Evolutionary conservation across 2,329 filamentous ascomycete species (phyloP).

Genomic region (Neonectria coccinea): DNA sequence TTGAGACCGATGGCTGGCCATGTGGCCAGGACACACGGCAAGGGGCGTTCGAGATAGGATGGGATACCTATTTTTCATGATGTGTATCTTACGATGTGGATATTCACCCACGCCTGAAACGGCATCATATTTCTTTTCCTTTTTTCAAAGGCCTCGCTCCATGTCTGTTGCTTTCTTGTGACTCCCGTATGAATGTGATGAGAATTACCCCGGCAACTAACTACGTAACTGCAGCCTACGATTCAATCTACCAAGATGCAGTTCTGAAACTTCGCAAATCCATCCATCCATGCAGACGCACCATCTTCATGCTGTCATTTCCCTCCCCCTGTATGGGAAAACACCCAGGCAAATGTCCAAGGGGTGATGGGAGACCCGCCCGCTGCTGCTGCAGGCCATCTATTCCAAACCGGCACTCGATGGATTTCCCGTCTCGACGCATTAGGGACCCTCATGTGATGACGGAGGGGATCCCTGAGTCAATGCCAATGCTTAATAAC

Average conservation of each 20-base stretch:
- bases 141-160: not conserved
- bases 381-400: slow-evolving; percentile 26
- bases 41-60: slow-evolving; percentile 43
- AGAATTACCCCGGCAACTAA: slow-evolving; percentile 18
- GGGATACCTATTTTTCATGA: slow-evolving; percentile 42
- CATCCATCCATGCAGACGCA: slow-evolving; percentile 30
- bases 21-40: slow-evolving; percentile 30
- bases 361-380: not conserved
- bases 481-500: not conserved
- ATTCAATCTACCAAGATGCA: slow-evolving; percentile 4
- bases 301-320: slow-evolving; percentile 10
- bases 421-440: slow-evolving; percentile 3
- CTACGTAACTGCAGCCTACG: slow-evolving; percentile 8
- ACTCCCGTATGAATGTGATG: slow-evolving; percentile 17
- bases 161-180: not conserved
- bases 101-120: slow-evolving; percentile 39
- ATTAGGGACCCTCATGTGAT: slow-evolving; percentile 1
- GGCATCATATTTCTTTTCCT: slow-evolving; percentile 37
- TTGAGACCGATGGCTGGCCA: slow-evolving; percentile 32
- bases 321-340: slow-evolving; percentile 5
- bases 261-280: slow-evolving; percentile 37
- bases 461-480: not conserved
- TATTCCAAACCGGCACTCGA: slow-evolving; percentile 35
- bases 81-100: slow-evolving; percentile 46
- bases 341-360: not conserved